These are phyloP conservation scores for Jasminum sambac DNA, from an alignment of 257 asterid genomes.

Conservation along the genomic window DNA sequence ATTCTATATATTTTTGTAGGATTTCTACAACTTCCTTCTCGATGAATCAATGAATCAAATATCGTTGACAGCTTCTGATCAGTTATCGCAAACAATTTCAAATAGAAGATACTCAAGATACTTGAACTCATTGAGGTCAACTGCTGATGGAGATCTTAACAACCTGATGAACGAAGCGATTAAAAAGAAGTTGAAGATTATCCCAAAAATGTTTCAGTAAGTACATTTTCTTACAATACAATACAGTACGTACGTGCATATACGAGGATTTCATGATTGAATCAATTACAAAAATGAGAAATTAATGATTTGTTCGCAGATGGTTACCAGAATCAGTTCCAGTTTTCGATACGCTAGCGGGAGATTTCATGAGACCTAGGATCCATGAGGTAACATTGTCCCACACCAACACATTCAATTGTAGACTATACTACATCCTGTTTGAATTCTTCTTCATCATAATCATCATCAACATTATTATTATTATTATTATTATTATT, in stretches of 20 bases:
- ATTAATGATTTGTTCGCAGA: slow-evolving; percentile 32
- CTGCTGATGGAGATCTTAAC: slow-evolving; percentile 54
- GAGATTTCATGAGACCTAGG: slow-evolving; percentile 89
- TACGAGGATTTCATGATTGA: background rate
- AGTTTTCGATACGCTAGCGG: slow-evolving; percentile 51
- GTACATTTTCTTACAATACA: slow-evolving; percentile 10
- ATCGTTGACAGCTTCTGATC: slow-evolving; percentile 52
- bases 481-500: too few species aligned
- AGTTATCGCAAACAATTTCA: slow-evolving; percentile 38
- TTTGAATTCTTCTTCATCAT: too few species aligned
- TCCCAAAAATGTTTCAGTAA: slow-evolving; percentile 62
- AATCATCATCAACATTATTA: too few species aligned
- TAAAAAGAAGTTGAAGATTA: slow-evolving; percentile 70
- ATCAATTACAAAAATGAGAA: background rate
- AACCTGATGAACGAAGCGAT: slow-evolving; percentile 71
- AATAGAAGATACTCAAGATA: slow-evolving; percentile 61
- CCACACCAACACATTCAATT: too few species aligned
- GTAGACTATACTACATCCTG: too few species aligned
- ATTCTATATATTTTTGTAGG: slow-evolving; percentile 41
- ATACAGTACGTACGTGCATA: too few species aligned
- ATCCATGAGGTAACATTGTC: slow-evolving; percentile 56
- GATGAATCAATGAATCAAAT: slow-evolving; percentile 69
- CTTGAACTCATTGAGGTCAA: slow-evolving; percentile 44
- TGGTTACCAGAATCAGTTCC: slow-evolving; percentile 65
- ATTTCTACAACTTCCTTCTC: slow-evolving; percentile 83